Base-by-base conservation (phyloP, 2,329 filamentous ascomycete species). In the Nemania sp. region DNA sequence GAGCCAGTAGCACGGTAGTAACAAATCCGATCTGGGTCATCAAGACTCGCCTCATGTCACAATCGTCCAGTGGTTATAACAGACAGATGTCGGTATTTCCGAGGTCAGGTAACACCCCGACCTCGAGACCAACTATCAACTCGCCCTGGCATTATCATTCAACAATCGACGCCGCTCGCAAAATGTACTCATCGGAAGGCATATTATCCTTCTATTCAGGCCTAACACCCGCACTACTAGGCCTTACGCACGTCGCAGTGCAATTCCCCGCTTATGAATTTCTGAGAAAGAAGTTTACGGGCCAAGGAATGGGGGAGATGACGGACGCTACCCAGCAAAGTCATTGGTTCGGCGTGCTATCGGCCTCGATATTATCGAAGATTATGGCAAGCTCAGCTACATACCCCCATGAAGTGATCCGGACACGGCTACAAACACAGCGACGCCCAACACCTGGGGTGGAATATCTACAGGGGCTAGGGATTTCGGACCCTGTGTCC, bases 21-120 rank as follows among this genome's bases (percentile, higher is more conserved):
- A 99, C 96, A 26, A 99, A 98, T 80, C 96, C 96, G 0, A 99
- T 99, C 69, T 99, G 96, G 96, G 96, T 99, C 43, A 97, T 99
- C 83, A 99, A 99, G 82, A 99, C 96, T 56, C 88, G 96, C 73
- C 88, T 99, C 74, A 98, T 98, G 96, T 97, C 96, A 43, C 96
- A 98, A 82, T 92, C 76, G 77, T 86, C 79, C 77, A 79, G 75
- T 69, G 83, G 80, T 77, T 80, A 77, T 79, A 83, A 81, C 77
- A 84, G 77, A 77, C 83, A 80, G 18, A 80, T 82, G 70, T 83
- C 81, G 27, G 70, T 78, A 68, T 82, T 84, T 68, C 84, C 86
- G 52, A 84, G 84, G 72, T 80, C 85, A 13, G 77, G 81, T 62
- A 87, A 83, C 75, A 88, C 86, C 2, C 86, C 87, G 22, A 88